phyloP scores from a whole-genome alignment of 805 yeast genomes.

The Nakazawaea molendinolei region DNA sequence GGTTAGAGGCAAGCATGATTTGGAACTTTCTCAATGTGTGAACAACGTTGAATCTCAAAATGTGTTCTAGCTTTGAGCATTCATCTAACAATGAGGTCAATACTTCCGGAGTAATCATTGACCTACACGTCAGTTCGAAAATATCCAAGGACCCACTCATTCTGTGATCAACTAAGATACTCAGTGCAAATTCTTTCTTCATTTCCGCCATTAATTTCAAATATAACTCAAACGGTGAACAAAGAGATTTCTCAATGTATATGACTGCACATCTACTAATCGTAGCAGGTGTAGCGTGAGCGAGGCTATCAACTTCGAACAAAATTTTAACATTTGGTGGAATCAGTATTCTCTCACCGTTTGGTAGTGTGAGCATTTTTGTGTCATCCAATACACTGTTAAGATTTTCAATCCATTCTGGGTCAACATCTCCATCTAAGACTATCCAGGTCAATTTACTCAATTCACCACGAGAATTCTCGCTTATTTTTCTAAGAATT shows the following conservation, averaged over 20 bases:
- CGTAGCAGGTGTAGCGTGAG: conserved; percentile 82
- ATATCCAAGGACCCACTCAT: no score
- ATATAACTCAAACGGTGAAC: conserved; percentile 8
- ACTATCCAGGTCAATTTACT: conserved; percentile 63
- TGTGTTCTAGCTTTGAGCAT: conserved; percentile 32
- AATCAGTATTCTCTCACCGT: conserved; percentile 75
- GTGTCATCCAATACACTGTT: conserved; percentile 92
- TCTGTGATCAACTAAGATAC: no score
- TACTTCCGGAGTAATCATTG: not conserved
- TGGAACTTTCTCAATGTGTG: conserved; percentile 34
- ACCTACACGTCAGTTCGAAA: not conserved
- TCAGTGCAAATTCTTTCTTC: no score
- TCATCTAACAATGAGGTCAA: conserved; percentile 19
- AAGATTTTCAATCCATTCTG: conserved; percentile 86
- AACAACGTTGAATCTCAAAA: conserved; percentile 40
- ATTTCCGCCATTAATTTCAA: not conserved
- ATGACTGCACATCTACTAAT: conserved; percentile 89
- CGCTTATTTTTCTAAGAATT: conserved; percentile 49
- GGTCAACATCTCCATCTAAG: conserved; percentile 91
- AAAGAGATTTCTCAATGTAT: conserved; percentile 45
- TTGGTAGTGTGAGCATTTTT: conserved; percentile 72
- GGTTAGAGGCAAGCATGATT: conserved; percentile 33
- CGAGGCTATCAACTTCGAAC: conserved; percentile 69
- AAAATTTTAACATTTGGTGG: conserved; percentile 58
- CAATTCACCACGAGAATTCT: conserved; percentile 53